Evolutionary conservation across 2,329 filamentous ascomycete genomes (phyloP).

Genomic region (Volutella citrinella): DNA sequence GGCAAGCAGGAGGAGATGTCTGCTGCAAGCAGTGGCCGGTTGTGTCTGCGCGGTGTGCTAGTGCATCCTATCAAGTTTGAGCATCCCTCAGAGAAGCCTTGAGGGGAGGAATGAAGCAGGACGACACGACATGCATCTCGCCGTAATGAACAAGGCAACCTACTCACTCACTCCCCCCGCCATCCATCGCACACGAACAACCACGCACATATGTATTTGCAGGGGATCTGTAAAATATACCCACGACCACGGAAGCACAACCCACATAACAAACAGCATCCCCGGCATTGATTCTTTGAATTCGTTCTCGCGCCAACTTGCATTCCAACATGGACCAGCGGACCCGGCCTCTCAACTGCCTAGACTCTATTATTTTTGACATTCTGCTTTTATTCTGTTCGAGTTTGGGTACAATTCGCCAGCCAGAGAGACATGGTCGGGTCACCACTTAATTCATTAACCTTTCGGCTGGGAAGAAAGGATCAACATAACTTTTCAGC

Average conservation of each 20-base stretch:
- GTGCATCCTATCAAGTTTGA: conserved; percentile 78
- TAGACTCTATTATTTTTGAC: conserved; percentile 28
- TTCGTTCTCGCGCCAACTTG: conserved; percentile 19
- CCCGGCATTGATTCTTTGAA: conserved; percentile 20
- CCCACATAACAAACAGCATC: conserved; percentile 23
- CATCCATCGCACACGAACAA: conserved; percentile 23
- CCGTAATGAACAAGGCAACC: conserved; percentile 27
- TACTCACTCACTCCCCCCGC: conserved; percentile 14
- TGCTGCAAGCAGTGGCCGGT: conserved; percentile 53
- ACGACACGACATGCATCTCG: conserved; percentile 11
- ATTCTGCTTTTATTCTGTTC: conserved; percentile 21
- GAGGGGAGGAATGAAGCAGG: conserved; percentile 5
- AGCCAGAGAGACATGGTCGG: conserved; percentile 20
- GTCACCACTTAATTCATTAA: conserved; percentile 21
- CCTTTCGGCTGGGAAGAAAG: conserved; percentile 16
- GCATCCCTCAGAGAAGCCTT: conserved; percentile 42
- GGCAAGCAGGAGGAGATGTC: conserved; percentile 50
- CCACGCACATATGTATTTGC: conserved; percentile 29
- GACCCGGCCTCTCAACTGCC: conserved; percentile 25
- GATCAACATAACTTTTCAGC: too few species aligned
- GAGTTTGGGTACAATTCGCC: conserved; percentile 25
- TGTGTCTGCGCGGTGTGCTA: conserved; percentile 78
- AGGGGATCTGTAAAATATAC: conserved; percentile 30
- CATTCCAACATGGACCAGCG: conserved; percentile 20
- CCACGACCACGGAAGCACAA: conserved; percentile 22